A percentile compares a stretch with the other conserved stretches of the same genome.
These are phyloP conservation scores for Yueomyces sp. DNA, from an alignment of 1,139 yeast genomes.

Conservation along the genomic window DNA sequence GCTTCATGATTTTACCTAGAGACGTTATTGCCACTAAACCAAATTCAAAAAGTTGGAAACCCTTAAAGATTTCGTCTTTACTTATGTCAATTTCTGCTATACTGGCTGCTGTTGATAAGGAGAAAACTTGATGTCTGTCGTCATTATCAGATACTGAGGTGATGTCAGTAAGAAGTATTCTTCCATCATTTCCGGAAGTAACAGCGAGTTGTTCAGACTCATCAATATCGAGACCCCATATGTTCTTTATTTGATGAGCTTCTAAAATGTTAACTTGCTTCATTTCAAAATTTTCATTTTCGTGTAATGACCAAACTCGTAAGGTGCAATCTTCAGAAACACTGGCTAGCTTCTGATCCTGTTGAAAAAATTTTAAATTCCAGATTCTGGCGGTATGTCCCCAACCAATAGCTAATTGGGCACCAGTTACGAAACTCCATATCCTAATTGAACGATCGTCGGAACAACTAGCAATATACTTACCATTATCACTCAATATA, in stretches of 20 bases:
- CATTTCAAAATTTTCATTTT: conserved; percentile 23
- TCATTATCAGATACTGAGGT: conserved; percentile 17
- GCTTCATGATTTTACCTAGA: conserved; percentile 38
- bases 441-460: conserved; percentile 83
- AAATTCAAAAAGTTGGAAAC: conserved; percentile 35
- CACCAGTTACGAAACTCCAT: conserved; percentile 50
- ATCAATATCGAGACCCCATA: conserved; percentile 70
- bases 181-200: conserved; percentile 88
- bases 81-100: conserved; percentile 22
- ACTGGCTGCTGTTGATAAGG: conserved; percentile 25
- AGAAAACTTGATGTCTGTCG: conserved; percentile 21
- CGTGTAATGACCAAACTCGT: conserved; percentile 52
- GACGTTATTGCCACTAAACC: conserved; percentile 50
- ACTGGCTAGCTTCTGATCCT: conserved; percentile 35
- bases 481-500: conserved; percentile 43
- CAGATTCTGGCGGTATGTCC: conserved; percentile 94
- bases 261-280: conserved; percentile 37
- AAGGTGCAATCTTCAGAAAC: conserved; percentile 85
- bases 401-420: conserved; percentile 71
- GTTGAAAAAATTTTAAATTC: conserved; percentile 53
- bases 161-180: conserved; percentile 52
- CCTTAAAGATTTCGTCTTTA: conserved; percentile 50
- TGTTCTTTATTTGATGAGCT: conserved; percentile 74
- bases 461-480: conserved; percentile 63
- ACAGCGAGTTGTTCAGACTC: conserved; percentile 37